phyloP scores from a whole-genome alignment of 129 eudicot genomes.

The Escallonia rubra region DNA sequence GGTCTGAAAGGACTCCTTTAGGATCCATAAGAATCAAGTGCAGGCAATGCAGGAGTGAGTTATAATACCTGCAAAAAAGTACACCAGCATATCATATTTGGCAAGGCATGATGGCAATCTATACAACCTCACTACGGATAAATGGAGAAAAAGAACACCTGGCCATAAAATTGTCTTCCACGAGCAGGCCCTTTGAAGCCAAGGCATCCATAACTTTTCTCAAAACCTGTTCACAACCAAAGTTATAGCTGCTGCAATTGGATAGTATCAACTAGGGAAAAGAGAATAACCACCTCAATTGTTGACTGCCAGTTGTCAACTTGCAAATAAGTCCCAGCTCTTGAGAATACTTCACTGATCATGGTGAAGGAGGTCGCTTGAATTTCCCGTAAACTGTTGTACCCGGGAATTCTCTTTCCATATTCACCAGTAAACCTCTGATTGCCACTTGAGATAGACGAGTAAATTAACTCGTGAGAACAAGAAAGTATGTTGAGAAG shows the following conservation, averaged over 20 bases:
- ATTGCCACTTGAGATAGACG: constrained; percentile 25
- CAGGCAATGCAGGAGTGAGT: constrained; percentile 69
- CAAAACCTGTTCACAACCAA: constrained; percentile 40
- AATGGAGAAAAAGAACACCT: constrained; percentile 36
- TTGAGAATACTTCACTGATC: constrained; percentile 71
- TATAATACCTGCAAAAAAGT: constrained; percentile 58
- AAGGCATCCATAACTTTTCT: constrained; percentile 65
- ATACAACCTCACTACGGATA: constrained; percentile 7
- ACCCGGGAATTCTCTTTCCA: constrained; percentile 24
- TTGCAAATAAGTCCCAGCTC: constrained; percentile 57
- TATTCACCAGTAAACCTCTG: constrained; percentile 24
- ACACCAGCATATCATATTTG: constrained; percentile 8
- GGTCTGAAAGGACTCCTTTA: constrained; percentile 68
- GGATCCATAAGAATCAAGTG: constrained; percentile 79
- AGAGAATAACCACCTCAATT: constrained; percentile 46
- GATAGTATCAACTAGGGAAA: neutral
- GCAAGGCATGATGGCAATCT: neutral
- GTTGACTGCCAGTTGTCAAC: constrained; percentile 61
- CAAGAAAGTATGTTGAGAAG: constrained; percentile 46
- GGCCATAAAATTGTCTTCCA: constrained; percentile 61
- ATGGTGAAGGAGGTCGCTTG: constrained; percentile 57
- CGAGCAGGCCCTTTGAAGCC: constrained; percentile 48
- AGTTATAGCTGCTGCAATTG: neutral
- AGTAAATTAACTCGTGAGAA: constrained; percentile 41
- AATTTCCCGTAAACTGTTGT: constrained; percentile 52